Conservation (phyloP, 2,329 filamentous ascomycete species). For the Colletotrichum sp. region DNA sequence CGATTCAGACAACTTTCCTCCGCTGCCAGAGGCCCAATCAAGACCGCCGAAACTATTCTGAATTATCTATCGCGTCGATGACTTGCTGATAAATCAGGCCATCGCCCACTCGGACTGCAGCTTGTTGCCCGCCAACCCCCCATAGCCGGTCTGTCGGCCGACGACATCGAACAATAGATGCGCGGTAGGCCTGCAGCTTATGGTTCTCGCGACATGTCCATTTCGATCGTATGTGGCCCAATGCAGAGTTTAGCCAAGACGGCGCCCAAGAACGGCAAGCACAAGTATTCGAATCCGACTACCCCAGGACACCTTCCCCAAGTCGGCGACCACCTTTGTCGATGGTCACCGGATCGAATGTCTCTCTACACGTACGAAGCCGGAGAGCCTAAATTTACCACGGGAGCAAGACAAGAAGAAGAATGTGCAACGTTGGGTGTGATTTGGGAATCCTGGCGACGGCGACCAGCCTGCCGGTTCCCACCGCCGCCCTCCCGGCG, state of each 20-base stretch:
- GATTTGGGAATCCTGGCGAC: constrained; percentile 6
- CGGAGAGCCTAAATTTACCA: background rate
- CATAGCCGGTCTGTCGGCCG: background rate
- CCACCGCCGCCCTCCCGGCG: constrained; percentile 9
- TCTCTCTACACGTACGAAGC: background rate
- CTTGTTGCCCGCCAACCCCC: background rate
- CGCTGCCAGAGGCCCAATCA: background rate
- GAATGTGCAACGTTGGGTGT: background rate
- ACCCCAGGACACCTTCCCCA: background rate
- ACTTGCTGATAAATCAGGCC: background rate
- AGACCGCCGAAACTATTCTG: background rate
- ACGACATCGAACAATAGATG: background rate
- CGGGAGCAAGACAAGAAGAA: background rate
- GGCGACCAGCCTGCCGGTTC: constrained; percentile 19
- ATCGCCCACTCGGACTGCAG: background rate
- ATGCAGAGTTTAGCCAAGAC: constrained; percentile 1
- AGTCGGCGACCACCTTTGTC: background rate
- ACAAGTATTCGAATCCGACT: background rate
- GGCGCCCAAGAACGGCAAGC: background rate
- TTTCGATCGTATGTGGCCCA: background rate
- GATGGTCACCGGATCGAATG: background rate
- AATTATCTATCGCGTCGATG: background rate
- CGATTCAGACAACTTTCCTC: background rate
- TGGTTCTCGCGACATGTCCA: background rate
- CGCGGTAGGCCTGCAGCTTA: background rate